A percentile compares a stretch with the other conserved stretches of the same genome.
These are phyloP conservation scores for Pichia manshurica DNA, from an alignment of 805 yeast species.

Conservation along the genomic window DNA sequence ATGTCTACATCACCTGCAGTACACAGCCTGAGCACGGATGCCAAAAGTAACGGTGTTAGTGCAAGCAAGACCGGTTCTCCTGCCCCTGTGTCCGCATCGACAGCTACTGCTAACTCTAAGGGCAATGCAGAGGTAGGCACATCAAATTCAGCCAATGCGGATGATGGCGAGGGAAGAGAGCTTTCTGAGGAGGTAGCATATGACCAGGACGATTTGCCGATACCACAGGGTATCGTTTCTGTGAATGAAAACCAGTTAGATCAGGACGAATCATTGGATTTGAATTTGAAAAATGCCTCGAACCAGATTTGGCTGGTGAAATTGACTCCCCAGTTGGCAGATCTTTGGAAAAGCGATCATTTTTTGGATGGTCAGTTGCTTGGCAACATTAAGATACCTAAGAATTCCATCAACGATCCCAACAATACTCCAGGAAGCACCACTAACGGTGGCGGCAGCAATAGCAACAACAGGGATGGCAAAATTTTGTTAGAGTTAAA, in stretches of 20 bases:
- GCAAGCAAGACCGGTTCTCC: not conserved
- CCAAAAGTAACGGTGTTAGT: not conserved
- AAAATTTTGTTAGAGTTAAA: constrained; percentile 56
- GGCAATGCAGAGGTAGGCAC: not conserved
- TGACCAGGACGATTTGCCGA: constrained; percentile 30
- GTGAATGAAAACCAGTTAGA: constrained; percentile 33
- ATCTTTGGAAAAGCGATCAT: constrained; percentile 65
- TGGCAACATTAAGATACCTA: constrained; percentile 73
- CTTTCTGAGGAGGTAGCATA: constrained; percentile 20
- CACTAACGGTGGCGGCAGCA: too few relatives aligned
- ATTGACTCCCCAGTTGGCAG: constrained; percentile 81
- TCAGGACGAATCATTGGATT: constrained; percentile 63
- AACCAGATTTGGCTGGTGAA: constrained; percentile 90
- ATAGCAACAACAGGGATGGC: not conserved
- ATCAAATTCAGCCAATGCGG: not conserved
- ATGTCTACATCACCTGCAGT: too few relatives aligned
- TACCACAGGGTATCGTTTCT: constrained; percentile 33
- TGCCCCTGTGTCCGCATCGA: too few relatives aligned
- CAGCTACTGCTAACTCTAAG: too few relatives aligned
- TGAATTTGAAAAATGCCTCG: constrained; percentile 55
- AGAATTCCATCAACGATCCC: constrained; percentile 19
- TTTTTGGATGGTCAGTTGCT: constrained; percentile 65
- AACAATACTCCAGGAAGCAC: not conserved
- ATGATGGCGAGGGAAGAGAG: constrained; percentile 11
- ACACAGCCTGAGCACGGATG: not conserved